Percentiles rank a stretch among this genome's conserved stretches.
phyloP scores from a whole-genome alignment of 768 basidiomycete genomes.

The Leccinum boreale region DNA sequence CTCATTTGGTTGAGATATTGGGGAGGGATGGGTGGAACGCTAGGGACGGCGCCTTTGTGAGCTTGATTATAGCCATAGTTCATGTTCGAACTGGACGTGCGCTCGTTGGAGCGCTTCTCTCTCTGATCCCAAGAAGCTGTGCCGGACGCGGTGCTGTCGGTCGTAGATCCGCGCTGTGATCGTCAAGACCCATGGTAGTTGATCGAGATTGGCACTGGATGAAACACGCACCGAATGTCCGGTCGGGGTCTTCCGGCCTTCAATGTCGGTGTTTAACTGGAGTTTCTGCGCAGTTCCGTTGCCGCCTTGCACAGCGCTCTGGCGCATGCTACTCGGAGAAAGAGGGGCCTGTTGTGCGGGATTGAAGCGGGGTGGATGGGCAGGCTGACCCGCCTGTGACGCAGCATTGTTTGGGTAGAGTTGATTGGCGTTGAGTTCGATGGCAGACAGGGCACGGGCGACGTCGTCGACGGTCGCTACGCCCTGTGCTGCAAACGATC shows the following conservation, averaged over 20 bases:
- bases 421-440: conserved; percentile 50
- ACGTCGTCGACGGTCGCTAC: conserved; percentile 64
- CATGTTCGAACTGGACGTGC: conserved; percentile 68
- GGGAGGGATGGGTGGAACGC: conserved; percentile 67
- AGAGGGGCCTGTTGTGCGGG: conserved; percentile 40
- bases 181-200: conserved; percentile 30
- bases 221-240: conserved; percentile 50
- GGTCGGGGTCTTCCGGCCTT: conserved; percentile 62
- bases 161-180: conserved; percentile 35
- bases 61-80: conserved; percentile 53
- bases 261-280: conserved; percentile 60
- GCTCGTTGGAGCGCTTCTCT: conserved; percentile 52
- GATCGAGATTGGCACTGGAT: conserved; percentile 38
- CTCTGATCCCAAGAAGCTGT: conserved; percentile 61
- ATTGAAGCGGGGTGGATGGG: conserved; percentile 71
- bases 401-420: conserved; percentile 29
- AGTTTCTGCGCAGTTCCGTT: conserved; percentile 44
- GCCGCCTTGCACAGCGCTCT: conserved; percentile 36
- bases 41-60: conserved; percentile 48
- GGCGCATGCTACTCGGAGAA: conserved; percentile 36
- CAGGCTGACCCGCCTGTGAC: conserved; percentile 47
- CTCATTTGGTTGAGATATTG: conserved; percentile 66
- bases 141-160: conserved; percentile 32
- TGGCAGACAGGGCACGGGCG: conserved; percentile 63
- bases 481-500: conserved; percentile 28